A percentile compares a stretch with the other conserved stretches of the same genome.
phyloP scores from a whole-genome alignment of 495 filamentous ascomycete genomes.

The Tuber brumale region DNA sequence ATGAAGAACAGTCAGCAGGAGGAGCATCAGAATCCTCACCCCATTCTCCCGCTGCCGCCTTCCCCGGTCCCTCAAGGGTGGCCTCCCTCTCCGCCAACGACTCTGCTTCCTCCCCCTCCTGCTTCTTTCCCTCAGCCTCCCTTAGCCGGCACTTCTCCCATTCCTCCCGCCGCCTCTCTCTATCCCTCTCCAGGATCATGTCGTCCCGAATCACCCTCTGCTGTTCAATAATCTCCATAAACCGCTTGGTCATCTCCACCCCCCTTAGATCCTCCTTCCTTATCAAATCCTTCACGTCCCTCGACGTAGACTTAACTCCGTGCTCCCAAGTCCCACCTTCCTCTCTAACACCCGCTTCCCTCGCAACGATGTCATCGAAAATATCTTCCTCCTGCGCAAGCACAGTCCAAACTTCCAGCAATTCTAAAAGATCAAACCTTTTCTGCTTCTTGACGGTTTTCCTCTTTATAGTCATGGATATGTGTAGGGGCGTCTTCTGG shows the following conservation, averaged over 20 bases:
- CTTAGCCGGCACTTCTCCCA: neutral
- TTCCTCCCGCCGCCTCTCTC: conserved; percentile 13
- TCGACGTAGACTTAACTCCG: conserved; percentile 11
- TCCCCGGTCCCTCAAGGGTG: neutral
- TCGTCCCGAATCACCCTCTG: conserved; percentile 14
- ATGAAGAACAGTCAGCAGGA: neutral
- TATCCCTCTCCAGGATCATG: conserved; percentile 12
- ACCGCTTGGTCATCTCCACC: conserved; percentile 11
- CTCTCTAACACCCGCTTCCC: conserved; percentile 5
- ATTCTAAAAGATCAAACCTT: conserved; percentile 14
- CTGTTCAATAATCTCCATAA: conserved; percentile 21
- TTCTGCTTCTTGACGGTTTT: conserved; percentile 28
- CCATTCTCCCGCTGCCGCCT: neutral
- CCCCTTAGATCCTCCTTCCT: conserved; percentile 7
- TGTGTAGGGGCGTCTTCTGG: neutral
- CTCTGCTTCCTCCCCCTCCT: neutral
- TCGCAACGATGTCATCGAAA: conserved; percentile 24
- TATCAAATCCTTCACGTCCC: conserved; percentile 12
- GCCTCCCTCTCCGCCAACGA: neutral
- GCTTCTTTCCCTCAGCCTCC: neutral
- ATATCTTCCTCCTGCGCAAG: conserved; percentile 34
- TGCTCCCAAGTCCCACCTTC: neutral
- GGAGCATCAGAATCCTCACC: neutral
- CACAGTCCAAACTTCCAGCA: conserved; percentile 20
- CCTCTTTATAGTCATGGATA: conserved; percentile 26